Conservation (phyloP, 2,329 filamentous ascomycete genomes). For the Penicillium digitatum region DNA sequence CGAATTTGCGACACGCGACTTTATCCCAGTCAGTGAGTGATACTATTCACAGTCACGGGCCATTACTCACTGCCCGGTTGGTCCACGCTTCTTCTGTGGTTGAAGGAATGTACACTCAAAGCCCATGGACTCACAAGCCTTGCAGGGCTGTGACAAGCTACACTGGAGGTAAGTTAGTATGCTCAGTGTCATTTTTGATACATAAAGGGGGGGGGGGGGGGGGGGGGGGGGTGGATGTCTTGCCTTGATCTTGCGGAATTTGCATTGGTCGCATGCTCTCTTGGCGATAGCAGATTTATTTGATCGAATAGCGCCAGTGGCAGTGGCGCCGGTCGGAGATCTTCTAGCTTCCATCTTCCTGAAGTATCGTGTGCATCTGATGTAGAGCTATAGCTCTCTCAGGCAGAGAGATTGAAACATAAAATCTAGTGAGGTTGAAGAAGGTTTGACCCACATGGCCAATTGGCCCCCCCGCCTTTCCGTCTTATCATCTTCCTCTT, state of each 20-base stretch:
- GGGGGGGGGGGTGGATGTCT: neutral
- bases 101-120: conserved; percentile 43
- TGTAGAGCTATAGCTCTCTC: neutral
- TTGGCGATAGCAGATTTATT: conserved; percentile 28
- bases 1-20: conserved; percentile 40
- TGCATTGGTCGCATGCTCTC: conserved; percentile 45
- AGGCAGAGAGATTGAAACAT: neutral
- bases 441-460: conserved; percentile 6
- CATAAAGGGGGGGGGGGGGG: neutral
- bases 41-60: conserved; percentile 1
- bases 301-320: conserved; percentile 24
- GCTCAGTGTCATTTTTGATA: neutral
- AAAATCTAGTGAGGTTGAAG: conserved; percentile 1
- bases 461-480: neutral
- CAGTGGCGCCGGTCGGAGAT: conserved; percentile 15
- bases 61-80: conserved; percentile 36
- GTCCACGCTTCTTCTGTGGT: conserved; percentile 42
- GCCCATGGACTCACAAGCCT: conserved; percentile 37
- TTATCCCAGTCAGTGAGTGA: conserved; percentile 8
- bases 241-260: conserved; percentile 39
- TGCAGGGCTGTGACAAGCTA: conserved; percentile 40
- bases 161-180: conserved; percentile 27
- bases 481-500: neutral
- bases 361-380: too few species aligned
- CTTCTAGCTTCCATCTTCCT: conserved; percentile 21